phyloP scores from a whole-genome alignment of 805 yeast species.

The Saturnispora gosingensis region DNA sequence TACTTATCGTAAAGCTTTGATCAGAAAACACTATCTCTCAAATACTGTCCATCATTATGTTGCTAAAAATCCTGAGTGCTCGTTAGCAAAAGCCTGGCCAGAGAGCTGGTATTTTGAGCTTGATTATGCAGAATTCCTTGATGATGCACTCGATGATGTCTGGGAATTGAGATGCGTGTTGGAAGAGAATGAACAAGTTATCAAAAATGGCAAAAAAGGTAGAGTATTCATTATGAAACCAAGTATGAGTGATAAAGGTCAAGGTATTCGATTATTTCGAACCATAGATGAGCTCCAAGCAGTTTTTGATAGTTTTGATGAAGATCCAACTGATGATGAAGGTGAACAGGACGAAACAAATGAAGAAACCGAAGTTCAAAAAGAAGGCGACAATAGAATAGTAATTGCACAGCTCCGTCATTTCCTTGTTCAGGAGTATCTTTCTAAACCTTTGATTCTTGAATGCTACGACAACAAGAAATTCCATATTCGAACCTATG shows the following conservation, averaged over 20 bases:
- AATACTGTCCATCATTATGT: slow-evolving; percentile 67
- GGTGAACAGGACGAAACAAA: slow-evolving; percentile 31
- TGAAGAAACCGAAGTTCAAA: slow-evolving; percentile 49
- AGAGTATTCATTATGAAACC: slow-evolving; percentile 85
- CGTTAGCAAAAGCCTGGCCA: slow-evolving; percentile 55
- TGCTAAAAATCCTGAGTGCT: slow-evolving; percentile 66
- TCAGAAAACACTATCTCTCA: slow-evolving; percentile 83
- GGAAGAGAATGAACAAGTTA: slow-evolving; percentile 35
- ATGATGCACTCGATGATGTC: slow-evolving; percentile 86
- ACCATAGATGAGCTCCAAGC: slow-evolving; percentile 72
- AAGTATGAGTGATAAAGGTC: slow-evolving; percentile 95
- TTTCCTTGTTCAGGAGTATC: slow-evolving; percentile 81
- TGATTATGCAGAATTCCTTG: slow-evolving; percentile 93
- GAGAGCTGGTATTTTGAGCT: slow-evolving; percentile 73
- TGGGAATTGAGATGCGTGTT: slow-evolving; percentile 81
- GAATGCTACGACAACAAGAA: slow-evolving; percentile 54
- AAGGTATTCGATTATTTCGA: slow-evolving; percentile 80
- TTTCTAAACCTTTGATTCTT: slow-evolving; percentile 58
- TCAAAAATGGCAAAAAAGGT: slow-evolving; percentile 20
- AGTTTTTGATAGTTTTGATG: slow-evolving; percentile 82
- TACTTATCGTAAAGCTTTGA: slow-evolving; percentile 81
- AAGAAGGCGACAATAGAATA: slow-evolving; percentile 46
- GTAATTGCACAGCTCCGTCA: slow-evolving; percentile 84
- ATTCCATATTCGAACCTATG: slow-evolving; percentile 84
- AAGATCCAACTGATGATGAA: slow-evolving; percentile 53